Evolutionary conservation across 163 green algal genomes (phyloP).

Genomic region (Scenedesmus sp.): DNA sequence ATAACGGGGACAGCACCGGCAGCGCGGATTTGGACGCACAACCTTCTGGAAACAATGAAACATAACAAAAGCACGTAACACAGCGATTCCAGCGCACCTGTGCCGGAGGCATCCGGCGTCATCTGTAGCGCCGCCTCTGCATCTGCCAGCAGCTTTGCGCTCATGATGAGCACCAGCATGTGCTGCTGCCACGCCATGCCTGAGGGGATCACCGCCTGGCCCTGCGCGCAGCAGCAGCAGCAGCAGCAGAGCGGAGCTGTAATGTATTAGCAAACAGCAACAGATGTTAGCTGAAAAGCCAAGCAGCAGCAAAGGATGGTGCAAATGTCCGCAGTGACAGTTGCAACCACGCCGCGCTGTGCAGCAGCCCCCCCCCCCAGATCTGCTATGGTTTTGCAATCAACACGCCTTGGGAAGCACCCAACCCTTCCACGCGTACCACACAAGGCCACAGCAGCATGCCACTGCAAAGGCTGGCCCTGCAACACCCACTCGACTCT

Average conservation of each 20-base stretch:
- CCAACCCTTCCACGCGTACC: too few species aligned
- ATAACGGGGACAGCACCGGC: too few species aligned
- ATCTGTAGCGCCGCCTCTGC: slow-evolving; percentile 89
- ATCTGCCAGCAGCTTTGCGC: slow-evolving; percentile 90
- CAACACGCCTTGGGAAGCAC: too few species aligned
- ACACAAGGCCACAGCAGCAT: too few species aligned
- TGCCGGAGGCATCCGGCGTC: slow-evolving; percentile 12
- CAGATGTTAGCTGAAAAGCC: too few species aligned
- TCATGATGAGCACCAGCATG: slow-evolving; percentile 90
- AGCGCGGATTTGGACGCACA: too few species aligned
- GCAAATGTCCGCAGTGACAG: too few species aligned
- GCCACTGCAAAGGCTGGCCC: background rate
- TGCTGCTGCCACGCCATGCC: slow-evolving; percentile 88
- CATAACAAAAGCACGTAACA: background rate
- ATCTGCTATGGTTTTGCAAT: too few species aligned
- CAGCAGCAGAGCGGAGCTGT: background rate
- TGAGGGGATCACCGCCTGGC: slow-evolving; percentile 88
- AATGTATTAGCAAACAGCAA: too few species aligned
- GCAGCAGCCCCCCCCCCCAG: too few species aligned
- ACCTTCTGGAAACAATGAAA: background rate
- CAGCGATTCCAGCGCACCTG: background rate
- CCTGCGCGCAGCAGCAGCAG: slow-evolving; percentile 43
- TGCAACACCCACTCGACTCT: background rate
- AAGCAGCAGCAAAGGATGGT: too few species aligned
- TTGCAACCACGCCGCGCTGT: too few species aligned